Evolutionary conservation across 2,329 filamentous ascomycete species (phyloP).

Genomic region (Penicillium expansum): DNA sequence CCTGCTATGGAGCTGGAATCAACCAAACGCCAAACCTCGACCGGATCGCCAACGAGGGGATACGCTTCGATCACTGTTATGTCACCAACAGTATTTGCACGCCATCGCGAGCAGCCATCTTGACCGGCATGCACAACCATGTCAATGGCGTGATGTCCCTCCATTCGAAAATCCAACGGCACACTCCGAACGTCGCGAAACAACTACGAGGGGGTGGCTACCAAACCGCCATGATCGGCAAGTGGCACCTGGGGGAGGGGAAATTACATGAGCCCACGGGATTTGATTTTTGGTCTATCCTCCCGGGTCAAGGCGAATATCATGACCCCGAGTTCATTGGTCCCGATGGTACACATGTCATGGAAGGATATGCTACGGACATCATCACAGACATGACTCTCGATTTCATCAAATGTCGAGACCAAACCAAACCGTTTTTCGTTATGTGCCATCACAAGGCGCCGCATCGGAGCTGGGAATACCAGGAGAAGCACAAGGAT

Average conservation of each 20-base stretch:
- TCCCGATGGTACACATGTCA: conserved; percentile 27
- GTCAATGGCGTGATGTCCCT: conserved; percentile 55
- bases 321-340: conserved; percentile 53
- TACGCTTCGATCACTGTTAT: conserved; percentile 55
- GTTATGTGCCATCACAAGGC: conserved; percentile 59
- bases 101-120: conserved; percentile 51
- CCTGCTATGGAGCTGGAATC: conserved; percentile 51
- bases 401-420: conserved; percentile 40
- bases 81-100: conserved; percentile 56
- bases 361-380: conserved; percentile 51
- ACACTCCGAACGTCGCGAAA: conserved; percentile 53
- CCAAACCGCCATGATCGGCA: conserved; percentile 54
- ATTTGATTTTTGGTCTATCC: conserved; percentile 53
- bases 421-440: conserved; percentile 47
- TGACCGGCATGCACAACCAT: conserved; percentile 54
- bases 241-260: conserved; percentile 56
- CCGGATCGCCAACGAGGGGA: conserved; percentile 50
- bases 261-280: conserved; percentile 47
- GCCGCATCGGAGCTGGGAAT: conserved; percentile 55
- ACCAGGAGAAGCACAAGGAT: conserved; percentile 48
- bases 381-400: conserved; percentile 54
- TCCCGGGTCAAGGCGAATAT: conserved; percentile 54
- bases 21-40: conserved; percentile 54
- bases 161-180: conserved; percentile 50
- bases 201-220: conserved; percentile 49